Evolutionary conservation across 2,329 filamentous ascomycete genomes (phyloP), one percentile per base, ranked within the genome.

Genomic region (Elsinoe fawcettii): DNA sequence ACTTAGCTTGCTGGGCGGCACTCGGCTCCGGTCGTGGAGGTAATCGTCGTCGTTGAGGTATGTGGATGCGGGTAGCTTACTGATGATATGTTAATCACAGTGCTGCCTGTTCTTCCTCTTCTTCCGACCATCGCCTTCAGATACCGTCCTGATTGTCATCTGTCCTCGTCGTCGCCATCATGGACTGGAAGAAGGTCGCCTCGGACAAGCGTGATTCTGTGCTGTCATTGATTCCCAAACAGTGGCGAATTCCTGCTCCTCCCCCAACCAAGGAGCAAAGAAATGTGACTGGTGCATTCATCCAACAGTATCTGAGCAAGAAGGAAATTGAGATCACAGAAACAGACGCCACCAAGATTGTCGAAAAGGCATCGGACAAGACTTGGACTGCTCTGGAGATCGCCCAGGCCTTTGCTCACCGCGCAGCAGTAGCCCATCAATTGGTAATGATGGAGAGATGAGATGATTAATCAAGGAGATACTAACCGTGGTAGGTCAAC

Each of bases 301-400:
- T 84, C 43, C 76, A 80, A 27, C 75, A 82, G 55, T 84, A 75
- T 60, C 71, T 85, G 1, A 73, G 69, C 5, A 58, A 74, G 18
- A 66, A 73, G 39, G 82, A 85, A 63, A 71, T 84, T 11, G 75
- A 79, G 41, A 84, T 85, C 58, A 86, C 83, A 0, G 80, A 84
- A 63, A 79, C 77, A 4, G 78, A 81, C 64, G 80, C 81, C 2
- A 74, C 78, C 5, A 77, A 74, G 0, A 82, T 85, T 57, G 76
- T 78, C 0, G 70, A 76, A 51, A 77, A 78, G 44, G 82, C 80
- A 1, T 75, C 74, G 0, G 70, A 72, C 1, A 81, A 81, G 1
- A 61, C 64, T 60, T 85, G 82, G 82, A 79, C 71, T 6, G 79
- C 81, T 1, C 74, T 80, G 9, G 78, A 78, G 51, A 79, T 80